These are phyloP conservation scores for Kalaharituber pfeilii DNA, from an alignment of 2,329 filamentous ascomycete genomes.

Conservation along the genomic window DNA sequence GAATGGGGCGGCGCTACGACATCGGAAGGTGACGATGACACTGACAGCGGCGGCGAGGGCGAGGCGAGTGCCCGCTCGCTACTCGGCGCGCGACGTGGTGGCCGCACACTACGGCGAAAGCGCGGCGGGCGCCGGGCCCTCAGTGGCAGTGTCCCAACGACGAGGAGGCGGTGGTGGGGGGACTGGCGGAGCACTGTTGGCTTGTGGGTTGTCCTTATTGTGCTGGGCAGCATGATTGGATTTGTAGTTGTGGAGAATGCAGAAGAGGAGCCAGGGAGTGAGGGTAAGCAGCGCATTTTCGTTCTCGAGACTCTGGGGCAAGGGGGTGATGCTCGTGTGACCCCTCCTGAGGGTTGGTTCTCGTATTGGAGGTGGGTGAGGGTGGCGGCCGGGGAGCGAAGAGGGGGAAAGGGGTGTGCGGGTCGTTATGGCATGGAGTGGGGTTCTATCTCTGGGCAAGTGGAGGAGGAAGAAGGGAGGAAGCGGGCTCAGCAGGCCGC, in stretches of 20 bases:
- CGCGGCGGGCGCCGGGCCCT: background rate
- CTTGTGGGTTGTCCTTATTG: background rate
- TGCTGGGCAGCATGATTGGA: background rate
- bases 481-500: background rate
- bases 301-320: background rate
- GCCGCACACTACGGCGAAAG: background rate
- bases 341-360: background rate
- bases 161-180: too few relatives aligned
- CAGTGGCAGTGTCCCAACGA: too few relatives aligned
- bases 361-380: too few relatives aligned
- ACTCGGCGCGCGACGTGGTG: background rate
- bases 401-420: too few relatives aligned
- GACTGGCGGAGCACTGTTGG: background rate
- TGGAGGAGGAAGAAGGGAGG: background rate
- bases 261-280: background rate
- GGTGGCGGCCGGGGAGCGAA: too few relatives aligned
- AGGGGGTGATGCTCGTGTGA: background rate
- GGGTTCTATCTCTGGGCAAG: too few relatives aligned
- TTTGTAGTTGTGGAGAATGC: background rate
- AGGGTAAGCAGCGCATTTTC: too few relatives aligned
- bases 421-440: too few relatives aligned
- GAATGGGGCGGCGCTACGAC: constrained; percentile 2
- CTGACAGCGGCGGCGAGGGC: background rate
- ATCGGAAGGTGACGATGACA: background rate
- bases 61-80: background rate